Base-by-base conservation (phyloP, 2,329 filamentous ascomycete species). In the Cladobotryum protrusum region DNA sequence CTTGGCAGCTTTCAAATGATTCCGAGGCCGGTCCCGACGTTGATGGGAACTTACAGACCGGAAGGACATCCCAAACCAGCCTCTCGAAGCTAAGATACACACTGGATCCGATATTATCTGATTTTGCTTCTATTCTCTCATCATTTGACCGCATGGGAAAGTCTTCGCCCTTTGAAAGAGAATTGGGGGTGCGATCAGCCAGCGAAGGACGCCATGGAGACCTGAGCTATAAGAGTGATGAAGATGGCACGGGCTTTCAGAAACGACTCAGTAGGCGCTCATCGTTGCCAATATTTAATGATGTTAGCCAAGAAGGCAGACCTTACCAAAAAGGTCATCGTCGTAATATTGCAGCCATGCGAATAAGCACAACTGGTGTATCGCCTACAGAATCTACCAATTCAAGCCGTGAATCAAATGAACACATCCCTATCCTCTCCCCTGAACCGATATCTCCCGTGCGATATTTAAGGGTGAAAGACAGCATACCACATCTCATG, bases 401-500 rank as follows among this genome's bases (percentile, higher is more conserved):
- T 44, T 11, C 43, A 13, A 43, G 47, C 40, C 32, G 45, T 42
- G 41, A 48, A 37, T 41, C 52, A 54, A 34, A 35, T 19, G 49
- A 49, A 8, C 50, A 56, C 11, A 60, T 63, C 29, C 59, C 65
- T 12, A 69, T 75, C 34, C 54, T 76, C 33, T 71, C 71, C 4
- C 75, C 75, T n/a, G 68, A 72, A 42, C 74, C 74, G 13, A 71
- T 77, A 3, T 78, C 74, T 14, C 72, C 74, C 33, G 65, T 63
- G 33, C 66, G 67, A 24, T 66, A 72, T 54, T 64, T 76, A 15
- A 72, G 67, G 46, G 63, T 74, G 36, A 75, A 73, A 50, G 75
- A 72, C 54, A 77, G 73, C 54, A 73, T 76, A 46, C 73, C 76
- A 6, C 70, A 71, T 37, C 61, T 79, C 13, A 78, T 78, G 74